Base-by-base conservation (phyloP, 2,329 filamentous ascomycete species). In the Chalara sp. region DNA sequence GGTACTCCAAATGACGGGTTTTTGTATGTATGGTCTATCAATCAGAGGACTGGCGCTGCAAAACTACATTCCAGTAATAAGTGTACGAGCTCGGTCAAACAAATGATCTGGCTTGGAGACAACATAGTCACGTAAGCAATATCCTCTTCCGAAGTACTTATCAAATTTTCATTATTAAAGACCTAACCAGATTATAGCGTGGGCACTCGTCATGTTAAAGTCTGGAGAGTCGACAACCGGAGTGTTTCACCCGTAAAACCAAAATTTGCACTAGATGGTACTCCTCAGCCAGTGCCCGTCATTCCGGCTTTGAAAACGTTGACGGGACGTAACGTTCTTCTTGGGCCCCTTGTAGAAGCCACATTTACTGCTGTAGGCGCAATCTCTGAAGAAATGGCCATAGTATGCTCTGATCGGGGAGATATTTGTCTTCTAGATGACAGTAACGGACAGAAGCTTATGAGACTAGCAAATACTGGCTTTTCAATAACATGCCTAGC, bases 1-100 rank as follows among this genome's bases (percentile, higher is more conserved):
- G 93, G 93, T 31, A 81, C 86, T 13, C 80, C 87, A 50, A 96
- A 96, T 65, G 93, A 99, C 68, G 92, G 92, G 1, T 97, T 95
- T 64, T 75, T 99, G 21, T 95, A 92, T 65, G 78, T 97, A 31
- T 97, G 92, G 91, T 82, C 77, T 58, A 80, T 96, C 58, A 90
- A 95, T 62, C 72, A 85, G n/a, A 86, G 83, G 46, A 93, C 82
- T 7, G 92, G 91, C 13, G 79, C 85, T 21, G 85, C 90, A 2
- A 89, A 78, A 60, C 73, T 97, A 33, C 77, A 84, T 79, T 92
- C 76, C 65, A 96, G 79, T 75, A 97, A 97, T 68, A 89, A 93
- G 66, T 97, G 93, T 69, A 97, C 91, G 6, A 90, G 88, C 13
- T 83, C 83, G 55, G 80, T 97, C 61, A 85, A 84, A 56, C 84